phyloP scores from a whole-genome alignment of 2,329 filamentous ascomycete genomes.

The Colletotrichum lini region DNA sequence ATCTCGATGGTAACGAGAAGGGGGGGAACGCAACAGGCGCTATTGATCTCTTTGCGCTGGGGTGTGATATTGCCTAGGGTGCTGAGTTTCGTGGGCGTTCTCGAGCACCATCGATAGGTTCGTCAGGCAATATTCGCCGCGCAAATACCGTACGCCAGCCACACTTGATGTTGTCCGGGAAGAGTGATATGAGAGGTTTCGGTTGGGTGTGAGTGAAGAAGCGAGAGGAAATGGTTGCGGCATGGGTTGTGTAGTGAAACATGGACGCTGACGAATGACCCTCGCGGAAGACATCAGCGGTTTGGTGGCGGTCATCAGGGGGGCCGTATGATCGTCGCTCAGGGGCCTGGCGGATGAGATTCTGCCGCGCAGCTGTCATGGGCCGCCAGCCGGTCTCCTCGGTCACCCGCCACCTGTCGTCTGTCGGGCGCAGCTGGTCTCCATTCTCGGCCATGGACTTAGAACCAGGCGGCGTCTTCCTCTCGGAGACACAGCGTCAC shows the following conservation, averaged over 20 bases:
- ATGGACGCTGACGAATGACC: slow-evolving; percentile 30
- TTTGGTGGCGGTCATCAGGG: slow-evolving; percentile 31
- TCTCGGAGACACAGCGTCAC: slow-evolving; percentile 9
- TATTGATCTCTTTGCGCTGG: neutral
- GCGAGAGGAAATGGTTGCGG: neutral
- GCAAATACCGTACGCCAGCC: slow-evolving; percentile 17
- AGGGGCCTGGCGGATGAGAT: slow-evolving; percentile 8
- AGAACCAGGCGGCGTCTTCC: neutral
- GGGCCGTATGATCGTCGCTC: neutral
- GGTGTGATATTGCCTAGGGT: slow-evolving; percentile 2
- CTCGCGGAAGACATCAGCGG: slow-evolving; percentile 7
- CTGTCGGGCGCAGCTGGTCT: neutral
- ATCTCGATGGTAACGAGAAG: neutral
- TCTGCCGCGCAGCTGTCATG: neutral
- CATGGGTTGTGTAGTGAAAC: slow-evolving; percentile 31
- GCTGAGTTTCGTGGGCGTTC: neutral
- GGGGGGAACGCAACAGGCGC: neutral
- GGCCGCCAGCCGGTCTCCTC: neutral
- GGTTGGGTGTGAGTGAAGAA: slow-evolving; percentile 17
- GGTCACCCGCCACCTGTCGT: slow-evolving; percentile 10
- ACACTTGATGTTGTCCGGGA: slow-evolving; percentile 16
- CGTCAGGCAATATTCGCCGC: neutral
- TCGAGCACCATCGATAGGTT: neutral
- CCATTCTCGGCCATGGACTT: neutral
- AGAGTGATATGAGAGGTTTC: neutral